Base-by-base conservation (phyloP, 495 filamentous ascomycete species). In the Neurospora sp. region DNA sequence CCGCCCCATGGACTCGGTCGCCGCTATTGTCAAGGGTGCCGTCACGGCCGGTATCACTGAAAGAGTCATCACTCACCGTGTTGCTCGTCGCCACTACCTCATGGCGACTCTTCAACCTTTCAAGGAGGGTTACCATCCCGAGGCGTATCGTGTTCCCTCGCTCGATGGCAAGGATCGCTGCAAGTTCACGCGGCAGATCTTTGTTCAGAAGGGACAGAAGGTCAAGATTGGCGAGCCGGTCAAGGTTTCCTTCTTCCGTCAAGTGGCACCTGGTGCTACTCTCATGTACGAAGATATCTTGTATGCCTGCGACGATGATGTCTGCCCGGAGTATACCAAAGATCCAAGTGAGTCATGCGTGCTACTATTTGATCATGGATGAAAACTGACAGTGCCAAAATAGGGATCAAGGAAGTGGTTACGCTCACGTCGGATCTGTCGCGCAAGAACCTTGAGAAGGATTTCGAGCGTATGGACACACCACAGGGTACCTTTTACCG, bases 281-380 rank as follows among this genome's bases (percentile, higher is more conserved):
- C 88, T 99, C 73, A 99, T 98, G 94, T 99, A 99, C 81, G 96
- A 98, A 85, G 96, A 99, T 85, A 94, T 98, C 69, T 82, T 99
- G 69, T 99, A 98, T 82, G 96, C 96, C 69, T 99, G 96, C 81
- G 96, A 99, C 78, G 94, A 98, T 70, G 96, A 99, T 80, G 92
- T 96, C 71, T 99, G 96, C 83, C 96, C 96, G 2, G 96, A 99
- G 81, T 99, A 99, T 78, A 98, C 94, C 74, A 99, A 98, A 79
- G 96, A 99, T 89, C 95, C 96, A 71, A 93, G 96, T 99, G 91
- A 90, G 94, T 91, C 27, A 65, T 71, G 22, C 41, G 68, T 72
- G 8, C 40, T 37, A 18, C 10, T 38, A 1, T 61, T 44, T 45
- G 8, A 20, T 73, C 20, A n/a, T 69, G 3, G 16, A 4, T 9